Conservation (phyloP, 371 early-diverging fungal species). For the Rhizopus sp. region DNA sequence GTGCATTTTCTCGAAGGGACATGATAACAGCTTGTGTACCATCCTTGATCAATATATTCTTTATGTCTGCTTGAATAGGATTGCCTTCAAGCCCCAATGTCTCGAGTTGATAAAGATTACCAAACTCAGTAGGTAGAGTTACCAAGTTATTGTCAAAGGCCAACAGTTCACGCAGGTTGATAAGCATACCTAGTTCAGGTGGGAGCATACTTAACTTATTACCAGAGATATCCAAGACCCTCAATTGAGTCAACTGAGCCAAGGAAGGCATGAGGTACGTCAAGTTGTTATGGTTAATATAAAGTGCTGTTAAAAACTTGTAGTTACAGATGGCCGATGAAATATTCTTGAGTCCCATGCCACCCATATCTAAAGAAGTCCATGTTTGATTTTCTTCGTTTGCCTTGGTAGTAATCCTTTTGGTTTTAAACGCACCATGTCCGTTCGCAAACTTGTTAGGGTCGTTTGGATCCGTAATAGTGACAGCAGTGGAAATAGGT, state of each 20-base stretch:
- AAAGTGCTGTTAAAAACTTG: conserved; percentile 85
- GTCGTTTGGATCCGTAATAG: conserved; percentile 67
- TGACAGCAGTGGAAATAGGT: conserved; percentile 55
- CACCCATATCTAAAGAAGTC: conserved; percentile 89
- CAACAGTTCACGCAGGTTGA: conserved; percentile 82
- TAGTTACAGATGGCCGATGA: conserved; percentile 76
- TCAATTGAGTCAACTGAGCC: conserved; percentile 64
- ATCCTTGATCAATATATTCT: conserved; percentile 81
- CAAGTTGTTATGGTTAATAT: conserved; percentile 93
- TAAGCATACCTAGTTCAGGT: conserved; percentile 88
- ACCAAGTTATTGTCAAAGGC: conserved; percentile 94
- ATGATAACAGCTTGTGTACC: conserved; percentile 85
- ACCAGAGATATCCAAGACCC: conserved; percentile 82
- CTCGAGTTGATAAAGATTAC: conserved; percentile 91
- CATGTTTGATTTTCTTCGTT: conserved; percentile 49
- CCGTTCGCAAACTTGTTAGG: conserved; percentile 41
- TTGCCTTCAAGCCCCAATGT: conserved; percentile 96
- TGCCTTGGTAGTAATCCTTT: not conserved
- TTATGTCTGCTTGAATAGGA: conserved; percentile 88
- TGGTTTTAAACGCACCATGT: conserved; percentile 1
- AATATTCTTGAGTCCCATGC: conserved; percentile 87
- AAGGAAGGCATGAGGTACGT: conserved; percentile 76
- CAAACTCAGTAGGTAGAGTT: conserved; percentile 91
- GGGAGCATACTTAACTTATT: conserved; percentile 91
- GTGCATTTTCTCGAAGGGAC: conserved; percentile 92